These are phyloP conservation scores for Rubia yunnanensis DNA, from an alignment of 257 asterid species.

Conservation along the genomic window DNA sequence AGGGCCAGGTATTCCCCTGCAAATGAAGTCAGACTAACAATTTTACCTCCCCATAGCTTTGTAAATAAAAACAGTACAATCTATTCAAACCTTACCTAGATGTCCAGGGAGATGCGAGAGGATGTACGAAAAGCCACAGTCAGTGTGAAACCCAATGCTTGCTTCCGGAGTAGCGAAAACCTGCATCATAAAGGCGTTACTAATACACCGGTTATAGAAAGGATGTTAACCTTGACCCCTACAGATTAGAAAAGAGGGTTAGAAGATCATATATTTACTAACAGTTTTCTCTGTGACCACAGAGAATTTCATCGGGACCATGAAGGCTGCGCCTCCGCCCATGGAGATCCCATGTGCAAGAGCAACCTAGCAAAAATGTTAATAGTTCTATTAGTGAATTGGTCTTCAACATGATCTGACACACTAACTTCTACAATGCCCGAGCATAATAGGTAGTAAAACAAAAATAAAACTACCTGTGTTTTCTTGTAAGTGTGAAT, in stretches of 20 bases:
- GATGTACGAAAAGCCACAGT: constrained; percentile 86
- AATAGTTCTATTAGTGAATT: neutral
- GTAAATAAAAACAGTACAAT: neutral
- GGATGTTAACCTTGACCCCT: neutral
- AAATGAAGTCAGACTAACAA: constrained; percentile 1
- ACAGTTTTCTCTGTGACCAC: constrained; percentile 92
- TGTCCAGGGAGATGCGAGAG: constrained; percentile 72
- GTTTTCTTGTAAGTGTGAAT: constrained; percentile 76
- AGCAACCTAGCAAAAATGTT: constrained; percentile 51
- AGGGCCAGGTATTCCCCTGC: constrained; percentile 84
- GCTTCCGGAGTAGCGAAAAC: constrained; percentile 96
- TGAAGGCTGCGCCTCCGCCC: constrained; percentile 98
- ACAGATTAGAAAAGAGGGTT: neutral
- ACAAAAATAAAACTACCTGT: constrained; percentile 31
- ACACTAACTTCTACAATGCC: neutral
- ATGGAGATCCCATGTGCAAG: constrained; percentile 83
- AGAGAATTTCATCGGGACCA: constrained; percentile 89
- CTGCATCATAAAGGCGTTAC: constrained; percentile 19
- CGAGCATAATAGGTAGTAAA: neutral
- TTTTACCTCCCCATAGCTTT: neutral
- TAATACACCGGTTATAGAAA: neutral
- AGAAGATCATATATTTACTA: constrained; percentile 16
- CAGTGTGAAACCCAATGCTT: constrained; percentile 85
- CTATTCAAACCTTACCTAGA: constrained; percentile 39
- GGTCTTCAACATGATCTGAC: neutral